Base-by-base conservation (phyloP, 164 flowering plant species). In the Berberis thunbergii region DNA sequence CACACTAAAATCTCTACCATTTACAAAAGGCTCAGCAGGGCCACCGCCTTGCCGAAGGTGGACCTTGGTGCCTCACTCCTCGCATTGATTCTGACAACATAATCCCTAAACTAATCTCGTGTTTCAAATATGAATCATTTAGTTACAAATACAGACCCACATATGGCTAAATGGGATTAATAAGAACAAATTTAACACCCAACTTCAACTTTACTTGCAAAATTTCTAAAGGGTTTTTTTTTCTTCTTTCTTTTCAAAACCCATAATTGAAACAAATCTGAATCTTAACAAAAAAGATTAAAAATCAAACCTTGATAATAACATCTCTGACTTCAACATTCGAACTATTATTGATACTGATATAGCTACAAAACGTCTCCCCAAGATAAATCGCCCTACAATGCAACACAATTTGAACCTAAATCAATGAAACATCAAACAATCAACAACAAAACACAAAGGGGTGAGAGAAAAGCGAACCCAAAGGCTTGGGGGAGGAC, bases 401-500 rank as follows among this genome's bases (percentile, higher is more conserved):
- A 45, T 38, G 8, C 56, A 11, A 26, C 26, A 26, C 26, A 26
- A 26, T 26, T 0, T 26, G 26, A 26, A 26, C 11, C 48, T 40
- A 61, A 8, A 41, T 6, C 46, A n/a, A 49, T 11, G 26, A 50
- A 46, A 61, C 3, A 40, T 9, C 42, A n/a, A 4, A 1, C 1
- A 45, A 12, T 3, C 43, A 48, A 44, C 41, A 7, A 7, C 46
- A 26, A 53, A 9, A 46, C 6, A 54, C 44, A 59, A 59, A 66
- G 41, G 26, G 26, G 26, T 38, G 43, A 54, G 69, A 67, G 49
- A 57, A 50, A 62, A 41, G 52, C 55, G n/a, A 50, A 38, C 96
- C 97, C 97, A 73, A 94, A 94, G 50, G 97, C 75, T 57, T 94
- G 99, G 10, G 99, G 97, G 64, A 91, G 94, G 54, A 91, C 83